Evolutionary conservation across 129 eudicot genomes (phyloP), one percentile per base, ranked within the genome.

Genomic region (Kitagawia praeruptora): DNA sequence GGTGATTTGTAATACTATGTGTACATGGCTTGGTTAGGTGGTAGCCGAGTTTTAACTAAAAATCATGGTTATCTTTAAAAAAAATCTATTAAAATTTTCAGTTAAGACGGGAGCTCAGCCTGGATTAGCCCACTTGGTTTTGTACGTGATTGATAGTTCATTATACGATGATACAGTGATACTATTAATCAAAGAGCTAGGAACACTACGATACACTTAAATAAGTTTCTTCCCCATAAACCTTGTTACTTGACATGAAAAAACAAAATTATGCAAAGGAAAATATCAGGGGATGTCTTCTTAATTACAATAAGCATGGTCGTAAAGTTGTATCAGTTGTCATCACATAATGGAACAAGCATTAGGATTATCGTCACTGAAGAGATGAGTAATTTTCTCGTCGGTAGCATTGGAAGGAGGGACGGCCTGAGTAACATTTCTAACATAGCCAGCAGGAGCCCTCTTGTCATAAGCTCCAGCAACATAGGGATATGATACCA

Each of bases 291-390:
- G 45, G 31, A 23, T 8, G 51, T 67, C 21, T 42, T 23, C 21
- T 74, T 14, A 27, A n/a, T 74, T 23, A 74, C 51, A 44, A 25
- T 73, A 21, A 31, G 53, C 19, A 74, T 74, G 37, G 23, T 12
- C 1, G 8, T n/a, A 21, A 18, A 40, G 25, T 6, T 13, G 28
- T 67, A 25, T 8, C 0, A n/a, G 19, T 9, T 10, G 34, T 58
- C 28, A 40, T 93, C 85, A 93, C 98, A 93, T 93, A 61, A 93
- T 88, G 82, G 93, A 85, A 88, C 98, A 93, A 72, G 98, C 97
- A 77, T 93, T 87, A 21, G 94, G 91, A 39, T 93, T 93, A 80
- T 93, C 98, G 69, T 93, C 98, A 51, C 91, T 93, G 78, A 93
- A 93, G 53, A 93, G 77, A 82, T 85, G 66, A 9, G 93, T 76